Conservation (phyloP, 768 basidiomycete genomes). For the Piloderma croceum region DNA sequence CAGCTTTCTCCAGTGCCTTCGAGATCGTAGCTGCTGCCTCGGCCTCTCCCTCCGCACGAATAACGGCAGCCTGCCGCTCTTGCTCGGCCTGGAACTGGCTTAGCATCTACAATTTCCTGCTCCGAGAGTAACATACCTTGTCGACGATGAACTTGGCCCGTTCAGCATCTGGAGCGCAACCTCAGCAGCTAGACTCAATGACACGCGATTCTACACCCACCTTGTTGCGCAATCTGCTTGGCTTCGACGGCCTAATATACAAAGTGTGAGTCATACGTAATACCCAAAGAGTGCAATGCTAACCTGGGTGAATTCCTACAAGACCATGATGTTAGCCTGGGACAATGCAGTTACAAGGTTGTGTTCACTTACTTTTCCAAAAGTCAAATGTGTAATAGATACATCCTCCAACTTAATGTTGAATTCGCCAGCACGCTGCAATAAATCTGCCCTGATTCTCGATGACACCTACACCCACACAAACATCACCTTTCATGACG, state of each 20-base stretch:
- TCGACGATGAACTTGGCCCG: conserved; percentile 99
- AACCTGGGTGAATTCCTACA: conserved; percentile 79
- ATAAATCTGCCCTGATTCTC: conserved; percentile 84
- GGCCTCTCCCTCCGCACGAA: conserved; percentile 97
- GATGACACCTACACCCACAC: conserved; percentile 80
- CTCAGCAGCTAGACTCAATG: too few relatives aligned
- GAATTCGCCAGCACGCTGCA: conserved; percentile 94
- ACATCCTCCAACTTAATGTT: conserved; percentile 95
- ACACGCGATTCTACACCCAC: too few relatives aligned
- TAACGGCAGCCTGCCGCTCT: conserved; percentile 97
- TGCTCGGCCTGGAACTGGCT: conserved; percentile 74
- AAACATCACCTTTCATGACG: too few relatives aligned
- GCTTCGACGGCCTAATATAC: conserved; percentile 91
- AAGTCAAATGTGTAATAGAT: conserved; percentile 88
- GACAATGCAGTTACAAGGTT: background rate
- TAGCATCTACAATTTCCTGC: conserved; percentile 3
- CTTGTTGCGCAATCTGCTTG: conserved; percentile 99
- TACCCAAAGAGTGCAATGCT: conserved; percentile 5
- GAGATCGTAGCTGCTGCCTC: conserved; percentile 95
- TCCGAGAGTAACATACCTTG: conserved; percentile 52
- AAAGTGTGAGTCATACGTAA: conserved; percentile 9
- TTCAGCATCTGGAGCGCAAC: conserved; percentile 88
- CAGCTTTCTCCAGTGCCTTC: conserved; percentile 84
- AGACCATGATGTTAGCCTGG: conserved; percentile 6
- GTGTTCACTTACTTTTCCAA: conserved; percentile 67